Evolutionary conservation across 1,139 yeast genomes (phyloP), one percentile per base, ranked within the genome.

Genomic region (Blastobotrys raffinosifermentans): DNA sequence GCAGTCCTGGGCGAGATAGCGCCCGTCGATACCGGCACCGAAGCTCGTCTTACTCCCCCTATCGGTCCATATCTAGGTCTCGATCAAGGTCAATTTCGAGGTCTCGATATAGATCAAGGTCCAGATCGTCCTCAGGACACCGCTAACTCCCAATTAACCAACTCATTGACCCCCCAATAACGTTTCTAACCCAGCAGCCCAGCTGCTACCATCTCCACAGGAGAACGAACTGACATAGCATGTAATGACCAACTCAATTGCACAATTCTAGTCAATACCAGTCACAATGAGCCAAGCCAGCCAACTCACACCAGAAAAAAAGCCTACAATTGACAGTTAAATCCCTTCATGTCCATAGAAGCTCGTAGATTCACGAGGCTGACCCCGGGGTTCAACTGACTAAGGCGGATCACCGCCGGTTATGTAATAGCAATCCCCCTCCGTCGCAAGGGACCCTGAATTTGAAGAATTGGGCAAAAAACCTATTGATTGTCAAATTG

Each of bases 1-100:
- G 39, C 19, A 33, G 41, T 33, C 21, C 21, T 27, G 17, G 42
- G 11, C 8, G 43, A 14, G 29, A 30, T 38, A 19, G 43, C 17
- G 19, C 35, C 37, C 20, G 39, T 31, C 14, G 42, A 19, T 13
- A 40, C 21, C 8, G 38, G 5, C 15, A 13, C 19, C 20, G 29
- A 18, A 14, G 25, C 7, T 16, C 31, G 25, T 32, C 37, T 5
- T 23, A 19, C 29, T 26, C 36, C 7, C 35, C 19, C 7, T 11
- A 13, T 11, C 11, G 11, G 13, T 22, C 25, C 13, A 20, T 26
- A 15, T 3, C 23, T 19, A 23, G 30, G 6, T 13, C 5, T 5
- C 22, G 35, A 9, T 14, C 22, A 15, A 14, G 22, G 15, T 13
- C 19, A 14, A 4, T 15, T 8, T 14, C 34, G 19, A 19, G 34